Base-by-base conservation (phyloP, 768 basidiomycete species). In the Agrocybe praecox region DNA sequence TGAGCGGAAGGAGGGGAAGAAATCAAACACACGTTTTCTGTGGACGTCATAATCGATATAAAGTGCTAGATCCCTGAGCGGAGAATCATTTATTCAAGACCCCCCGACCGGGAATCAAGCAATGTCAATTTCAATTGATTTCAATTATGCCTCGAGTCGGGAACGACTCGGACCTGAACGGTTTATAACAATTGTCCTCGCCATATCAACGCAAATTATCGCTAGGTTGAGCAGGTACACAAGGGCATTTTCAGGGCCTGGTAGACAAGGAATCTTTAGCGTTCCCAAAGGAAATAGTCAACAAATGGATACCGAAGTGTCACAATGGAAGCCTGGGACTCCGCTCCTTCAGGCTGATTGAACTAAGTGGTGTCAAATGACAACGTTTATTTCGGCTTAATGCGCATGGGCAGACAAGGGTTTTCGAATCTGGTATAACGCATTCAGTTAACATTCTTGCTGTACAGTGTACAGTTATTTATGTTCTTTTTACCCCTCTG, bases 21-120 rank as follows among this genome's bases (percentile, higher is more conserved):
- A 4, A 22, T 49, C 15, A 26, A 23, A 10, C 45, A 50, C 58
- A 63, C 60, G 65, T 60, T 63, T 50, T 56, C 57, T 54, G 50
- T 32, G 36, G n/a, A 42, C 40, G 50, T 44, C 22, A 18, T 29
- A 29, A 29, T 43, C 42, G 34, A 54, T 26, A 15, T 42, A 43
- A 42, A 36, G 51, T 59, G 54, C 46, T 26, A 46, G 51, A 52
- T 44, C 58, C 59, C 57, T 63, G 64, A 60, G 56, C 55, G 58
- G 58, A 64, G 63, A 55, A 34, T 44, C 15, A 49, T 53, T 55
- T 51, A 43, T 42, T 48, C 5, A 9, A 29, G 26, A 29, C 26
- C 26, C 26, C 26, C 26, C 26, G 26, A 24, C 43, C 53, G 46
- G 17, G 32, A 50, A n/a, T 46, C 47, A 23, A 34, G 52, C 43